phyloP scores from a whole-genome alignment of 768 basidiomycete genomes.

The Lactifluus piperatus region DNA sequence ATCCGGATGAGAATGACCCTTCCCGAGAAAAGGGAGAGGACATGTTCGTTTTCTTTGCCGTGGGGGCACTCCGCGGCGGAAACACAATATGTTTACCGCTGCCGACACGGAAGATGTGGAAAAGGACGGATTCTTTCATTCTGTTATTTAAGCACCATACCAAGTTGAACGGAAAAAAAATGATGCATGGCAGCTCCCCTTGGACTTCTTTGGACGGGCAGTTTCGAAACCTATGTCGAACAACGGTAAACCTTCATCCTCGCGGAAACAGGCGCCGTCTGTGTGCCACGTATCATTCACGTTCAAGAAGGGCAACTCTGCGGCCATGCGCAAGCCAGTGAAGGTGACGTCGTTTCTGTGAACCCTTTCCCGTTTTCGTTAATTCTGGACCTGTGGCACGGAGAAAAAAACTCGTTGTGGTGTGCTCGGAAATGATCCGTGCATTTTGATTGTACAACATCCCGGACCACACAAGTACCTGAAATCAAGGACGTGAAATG shows the following conservation, averaged over 20 bases:
- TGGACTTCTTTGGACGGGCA: conserved; percentile 90
- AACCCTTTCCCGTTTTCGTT: background rate
- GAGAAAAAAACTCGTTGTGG: background rate
- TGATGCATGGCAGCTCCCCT: conserved; percentile 51
- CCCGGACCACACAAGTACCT: too few species aligned
- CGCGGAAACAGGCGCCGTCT: conserved; percentile 6
- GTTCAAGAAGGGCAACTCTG: conserved; percentile 85
- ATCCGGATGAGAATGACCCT: too few species aligned
- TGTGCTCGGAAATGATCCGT: too few species aligned
- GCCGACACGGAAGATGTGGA: conserved; percentile 6
- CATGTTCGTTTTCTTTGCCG: too few species aligned
- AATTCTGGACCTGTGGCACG: background rate
- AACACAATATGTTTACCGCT: conserved; percentile 5
- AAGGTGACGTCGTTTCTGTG: conserved; percentile 71
- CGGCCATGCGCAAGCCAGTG: conserved; percentile 82
- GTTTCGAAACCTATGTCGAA: conserved; percentile 30
- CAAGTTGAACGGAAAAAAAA: conserved; percentile 2
- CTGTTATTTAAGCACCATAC: background rate
- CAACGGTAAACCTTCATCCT: conserved; percentile 14
- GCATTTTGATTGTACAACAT: background rate
- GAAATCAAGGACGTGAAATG: too few species aligned
- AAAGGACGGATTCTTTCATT: conserved; percentile 5
- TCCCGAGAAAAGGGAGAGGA: too few species aligned
- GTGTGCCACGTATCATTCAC: conserved; percentile 63
- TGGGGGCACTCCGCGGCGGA: conserved; percentile 7